These are phyloP conservation scores for Tephrocybe sp. DNA, from an alignment of 768 basidiomycete species.

Conservation along the genomic window DNA sequence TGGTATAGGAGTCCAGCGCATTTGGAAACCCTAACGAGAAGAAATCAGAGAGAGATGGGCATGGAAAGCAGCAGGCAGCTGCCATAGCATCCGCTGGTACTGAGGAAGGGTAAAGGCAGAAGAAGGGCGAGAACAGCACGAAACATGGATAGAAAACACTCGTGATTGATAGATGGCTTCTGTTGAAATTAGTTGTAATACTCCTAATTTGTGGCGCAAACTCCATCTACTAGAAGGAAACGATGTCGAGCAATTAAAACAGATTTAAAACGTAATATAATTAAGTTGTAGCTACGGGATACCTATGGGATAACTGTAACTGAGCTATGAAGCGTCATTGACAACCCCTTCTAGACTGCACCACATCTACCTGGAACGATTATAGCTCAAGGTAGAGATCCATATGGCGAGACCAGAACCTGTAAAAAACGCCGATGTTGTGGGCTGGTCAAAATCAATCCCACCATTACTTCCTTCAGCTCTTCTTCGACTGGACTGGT, in stretches of 20 bases:
- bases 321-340: too few relatives aligned
- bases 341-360: too few relatives aligned
- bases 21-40: conserved; percentile 19
- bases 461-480: too few relatives aligned
- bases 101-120: conserved; percentile 20
- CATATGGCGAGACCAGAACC: too few relatives aligned
- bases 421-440: too few relatives aligned
- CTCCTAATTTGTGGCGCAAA: conserved; percentile 24
- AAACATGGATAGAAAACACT: too few relatives aligned
- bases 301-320: neutral
- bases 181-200: too few relatives aligned
- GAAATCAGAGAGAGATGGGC: neutral
- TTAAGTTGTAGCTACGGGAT: conserved; percentile 5
- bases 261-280: neutral
- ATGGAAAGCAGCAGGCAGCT: conserved; percentile 24
- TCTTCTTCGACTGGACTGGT: too few relatives aligned
- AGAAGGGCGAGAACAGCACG: conserved; percentile 18
- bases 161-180: too few relatives aligned
- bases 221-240: conserved; percentile 35
- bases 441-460: too few relatives aligned
- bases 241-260: conserved; percentile 2
- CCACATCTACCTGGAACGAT: too few relatives aligned
- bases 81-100: conserved; percentile 27
- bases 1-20: conserved; percentile 13
- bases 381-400: too few relatives aligned